A percentile compares a stretch with the other conserved stretches of the same genome.
Conservation (phyloP, 306 rosid species). For the Cucumis hystrix region DNA sequence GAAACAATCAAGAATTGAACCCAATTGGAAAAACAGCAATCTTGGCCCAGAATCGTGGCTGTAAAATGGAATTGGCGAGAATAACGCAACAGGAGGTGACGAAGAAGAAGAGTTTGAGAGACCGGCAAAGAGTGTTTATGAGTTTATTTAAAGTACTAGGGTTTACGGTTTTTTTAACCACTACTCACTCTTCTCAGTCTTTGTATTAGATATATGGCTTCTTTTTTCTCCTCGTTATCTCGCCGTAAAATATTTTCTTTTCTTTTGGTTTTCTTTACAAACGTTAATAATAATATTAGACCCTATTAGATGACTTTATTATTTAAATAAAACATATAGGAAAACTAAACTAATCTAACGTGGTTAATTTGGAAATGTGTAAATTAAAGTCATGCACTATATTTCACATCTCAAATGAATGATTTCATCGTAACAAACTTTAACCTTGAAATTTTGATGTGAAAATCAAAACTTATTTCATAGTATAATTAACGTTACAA, state of each 20-base stretch:
- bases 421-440: too few relatives aligned
- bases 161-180: not conserved
- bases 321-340: too few relatives aligned
- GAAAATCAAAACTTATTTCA: too few relatives aligned
- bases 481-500: too few relatives aligned
- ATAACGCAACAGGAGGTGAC: slow-evolving; percentile 1
- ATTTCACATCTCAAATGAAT: too few relatives aligned
- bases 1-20: slow-evolving; percentile 11
- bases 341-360: too few relatives aligned
- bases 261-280: too few relatives aligned
- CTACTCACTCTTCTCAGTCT: not conserved
- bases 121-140: not conserved
- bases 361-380: too few relatives aligned
- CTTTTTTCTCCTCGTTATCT: not conserved
- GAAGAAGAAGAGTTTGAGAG: not conserved
- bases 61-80: not conserved
- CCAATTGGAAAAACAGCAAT: not conserved
- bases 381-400: too few relatives aligned
- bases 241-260: not conserved
- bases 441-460: too few relatives aligned
- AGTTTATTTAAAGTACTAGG: not conserved
- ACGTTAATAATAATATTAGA: too few relatives aligned
- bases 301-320: too few relatives aligned
- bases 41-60: not conserved
- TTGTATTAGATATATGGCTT: not conserved